Evolutionary conservation across 1,139 yeast species (phyloP), one percentile per base, ranked within the genome.

Genomic region (Candida pseudoviswanathii): DNA sequence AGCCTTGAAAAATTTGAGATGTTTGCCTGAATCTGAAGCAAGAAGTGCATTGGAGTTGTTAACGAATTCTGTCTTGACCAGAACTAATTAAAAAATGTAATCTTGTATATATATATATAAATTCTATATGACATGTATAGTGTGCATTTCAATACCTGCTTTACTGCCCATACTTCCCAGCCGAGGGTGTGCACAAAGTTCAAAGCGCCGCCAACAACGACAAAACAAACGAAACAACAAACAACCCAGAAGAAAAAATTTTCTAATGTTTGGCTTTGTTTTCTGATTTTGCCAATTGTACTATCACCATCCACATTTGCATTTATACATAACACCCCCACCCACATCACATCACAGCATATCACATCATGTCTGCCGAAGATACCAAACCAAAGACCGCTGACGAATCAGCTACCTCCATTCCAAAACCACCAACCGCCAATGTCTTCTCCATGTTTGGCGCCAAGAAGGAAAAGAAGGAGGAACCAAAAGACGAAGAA

Each of bases 401-500:
- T 52, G 64, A 58, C 37, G 51, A 56, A 22, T 51, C 62, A 10
- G 39, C 45, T 7, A 36, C 58, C 10, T 42, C 65, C 32, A 58
- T 58, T 43, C 75, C 74, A 48, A 65, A 70, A 57, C 82, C 88
- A 38, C 92, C 95, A 58, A 80, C 91, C 45, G 68, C 96, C 53
- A 84, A 85, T 64, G 94, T 89, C 31, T 89, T 90, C 67, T 84
- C 95, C 64, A 86, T 89, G 95, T 90, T 90, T 68, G 96, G 96
- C 53, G 96, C 92, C 56, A 85, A 83, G 70, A 84, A 85, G 67
- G 81, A 84, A 50, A 80, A 80, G 69, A 81, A 79, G 69, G 78
- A 79, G 58, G 77, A 72, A 57, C 66, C 68, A 45, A 68, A 70
- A 40, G 72, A 75, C 46, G 68, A 64, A 51, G 66, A 64, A 48